Percentiles rank a stretch among this genome's conserved stretches.
Conservation (phyloP, 2,329 filamentous ascomycete species). For the Cadophora malorum region DNA sequence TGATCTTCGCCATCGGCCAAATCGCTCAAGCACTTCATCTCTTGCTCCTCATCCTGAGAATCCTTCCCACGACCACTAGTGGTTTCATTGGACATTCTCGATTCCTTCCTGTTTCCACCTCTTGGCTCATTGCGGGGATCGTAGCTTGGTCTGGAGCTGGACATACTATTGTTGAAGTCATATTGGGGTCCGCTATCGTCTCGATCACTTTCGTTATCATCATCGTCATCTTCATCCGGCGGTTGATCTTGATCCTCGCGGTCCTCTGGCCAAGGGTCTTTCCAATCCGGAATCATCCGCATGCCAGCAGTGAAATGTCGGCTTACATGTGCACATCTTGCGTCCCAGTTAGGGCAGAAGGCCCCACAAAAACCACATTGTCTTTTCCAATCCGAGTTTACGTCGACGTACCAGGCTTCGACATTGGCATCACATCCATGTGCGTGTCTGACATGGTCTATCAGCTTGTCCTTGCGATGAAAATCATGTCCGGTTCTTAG, state of each 20-base stretch:
- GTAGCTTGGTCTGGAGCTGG: background rate
- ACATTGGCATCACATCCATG: conserved; percentile 13
- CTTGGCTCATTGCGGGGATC: background rate
- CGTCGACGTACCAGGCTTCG: conserved; percentile 10
- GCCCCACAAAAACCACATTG: conserved; percentile 22
- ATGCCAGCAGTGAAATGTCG: conserved; percentile 15
- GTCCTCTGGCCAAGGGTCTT: conserved; percentile 18
- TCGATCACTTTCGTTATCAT: conserved; percentile 5
- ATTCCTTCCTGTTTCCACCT: background rate
- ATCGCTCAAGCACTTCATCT: background rate
- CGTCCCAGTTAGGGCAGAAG: conserved; percentile 12
- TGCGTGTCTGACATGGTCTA: background rate
- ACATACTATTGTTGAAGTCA: background rate
- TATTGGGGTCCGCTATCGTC: background rate
- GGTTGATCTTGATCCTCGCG: conserved; percentile 7
- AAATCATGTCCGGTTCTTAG: conserved; percentile 9
- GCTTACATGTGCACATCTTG: conserved; percentile 19
- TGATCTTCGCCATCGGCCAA: background rate
- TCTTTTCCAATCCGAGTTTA: conserved; percentile 15
- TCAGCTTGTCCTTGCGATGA: conserved; percentile 18
- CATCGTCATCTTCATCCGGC: conserved; percentile 10
- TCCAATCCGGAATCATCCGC: conserved; percentile 20
- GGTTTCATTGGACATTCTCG: background rate
- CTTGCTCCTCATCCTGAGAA: background rate
- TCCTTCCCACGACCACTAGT: background rate